Base-by-base conservation (phyloP, 1,284 basidiomycete genomes). In the Tilletia caries region DNA sequence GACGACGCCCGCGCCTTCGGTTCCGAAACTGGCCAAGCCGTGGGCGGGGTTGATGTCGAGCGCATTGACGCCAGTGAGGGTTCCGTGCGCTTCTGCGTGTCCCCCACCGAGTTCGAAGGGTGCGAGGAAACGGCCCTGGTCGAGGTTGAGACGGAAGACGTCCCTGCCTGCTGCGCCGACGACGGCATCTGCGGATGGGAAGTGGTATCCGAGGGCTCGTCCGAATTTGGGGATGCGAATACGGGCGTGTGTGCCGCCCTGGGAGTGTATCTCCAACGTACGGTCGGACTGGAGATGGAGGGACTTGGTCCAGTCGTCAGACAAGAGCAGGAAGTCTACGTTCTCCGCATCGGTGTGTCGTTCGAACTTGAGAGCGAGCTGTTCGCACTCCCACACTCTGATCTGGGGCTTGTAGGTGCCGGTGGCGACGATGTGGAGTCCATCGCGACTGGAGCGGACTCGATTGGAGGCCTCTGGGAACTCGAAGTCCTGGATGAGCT, bases 251-350 rank as follows among this genome's bases (percentile, higher is more conserved):
- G 94, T 89, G 0, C 93, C 93, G 54, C 91, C 89, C 84, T 98
- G 96, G 0, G 92, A 94, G 83, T 99, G 96, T 3, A 99, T 87
- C 82, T 95, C 92, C 66, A 98, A 84, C 5, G 92, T 92, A n/a
- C 96, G 90, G 85, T 98, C 95, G 65, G 91, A 90, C 87, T 98
- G 96, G 0, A 99, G 88, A 82, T 96, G 95, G 70, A 98, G 87
- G n/a, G 91, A 91, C 85, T 99, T 98, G 20, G 95, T 98, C 96
- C 96, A 99, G 86, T 99, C 96, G 82, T 93, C 91, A 0, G 95
- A 97, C 12, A 99, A 87, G 80, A 95, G 91, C 86, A 91, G 87
- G 85, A 99, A 98, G 84, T 99, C 96, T 73, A 98, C 91, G 84
- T 98, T 98, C 86, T 98, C 95, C 8, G 92, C 89, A 80, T 98